Conservation (phyloP, 306 rosid genomes). For the Cyamopsis tetragonoloba region DNA sequence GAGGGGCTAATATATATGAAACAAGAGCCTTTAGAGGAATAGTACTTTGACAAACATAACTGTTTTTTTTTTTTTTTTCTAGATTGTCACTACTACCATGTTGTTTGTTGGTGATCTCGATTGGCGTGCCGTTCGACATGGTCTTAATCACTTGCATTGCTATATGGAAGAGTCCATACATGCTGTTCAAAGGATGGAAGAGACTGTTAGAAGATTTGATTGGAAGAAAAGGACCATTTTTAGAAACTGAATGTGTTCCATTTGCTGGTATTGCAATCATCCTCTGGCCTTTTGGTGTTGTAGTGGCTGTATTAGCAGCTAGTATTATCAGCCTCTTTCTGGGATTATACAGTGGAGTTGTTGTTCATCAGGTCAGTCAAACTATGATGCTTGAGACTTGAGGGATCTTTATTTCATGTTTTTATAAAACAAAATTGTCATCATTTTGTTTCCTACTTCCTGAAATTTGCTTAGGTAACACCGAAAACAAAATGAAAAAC, state of each 20-base stretch:
- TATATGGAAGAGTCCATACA: slow-evolving; percentile 75
- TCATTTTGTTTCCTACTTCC: too few species aligned
- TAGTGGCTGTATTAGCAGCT: slow-evolving; percentile 53
- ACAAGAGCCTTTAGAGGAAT: neutral
- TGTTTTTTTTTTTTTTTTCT: neutral
- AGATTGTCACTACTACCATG: slow-evolving; percentile 60
- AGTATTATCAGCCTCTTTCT: slow-evolving; percentile 52
- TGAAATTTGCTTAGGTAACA: too few species aligned
- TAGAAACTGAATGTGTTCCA: slow-evolving; percentile 77
- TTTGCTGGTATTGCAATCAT: slow-evolving; percentile 80
- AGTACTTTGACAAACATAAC: neutral
- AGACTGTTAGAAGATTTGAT: slow-evolving; percentile 77
- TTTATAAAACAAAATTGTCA: too few species aligned
- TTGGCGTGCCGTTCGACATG: slow-evolving; percentile 54
- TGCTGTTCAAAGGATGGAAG: slow-evolving; percentile 83
- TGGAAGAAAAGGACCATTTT: slow-evolving; percentile 84
- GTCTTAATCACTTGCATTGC: slow-evolving; percentile 53
- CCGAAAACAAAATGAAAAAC: too few species aligned
- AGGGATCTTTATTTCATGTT: too few species aligned
- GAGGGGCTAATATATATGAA: too few species aligned
- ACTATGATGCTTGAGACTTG: slow-evolving; percentile 7
- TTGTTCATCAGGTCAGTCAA: slow-evolving; percentile 67
- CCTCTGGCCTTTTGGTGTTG: slow-evolving; percentile 80
- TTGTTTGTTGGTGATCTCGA: slow-evolving; percentile 56
- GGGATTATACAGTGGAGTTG: slow-evolving; percentile 58